Percentiles rank a stretch among this genome's conserved stretches.
Conservation (phyloP, 108 stramenopile species). For the Cyclotella sp. region DNA sequence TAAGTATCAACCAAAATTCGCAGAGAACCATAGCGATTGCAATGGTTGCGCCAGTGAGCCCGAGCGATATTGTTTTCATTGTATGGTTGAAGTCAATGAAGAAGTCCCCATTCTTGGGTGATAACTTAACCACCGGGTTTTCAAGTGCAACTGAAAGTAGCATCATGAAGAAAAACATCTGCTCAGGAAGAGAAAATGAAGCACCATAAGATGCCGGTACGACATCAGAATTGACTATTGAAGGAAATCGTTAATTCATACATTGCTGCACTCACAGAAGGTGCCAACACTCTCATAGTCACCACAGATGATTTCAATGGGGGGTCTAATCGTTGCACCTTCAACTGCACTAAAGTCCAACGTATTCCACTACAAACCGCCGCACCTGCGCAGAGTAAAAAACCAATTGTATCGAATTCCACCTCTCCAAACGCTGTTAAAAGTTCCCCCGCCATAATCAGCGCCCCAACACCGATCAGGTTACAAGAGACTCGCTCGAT, state of each 20-base stretch:
- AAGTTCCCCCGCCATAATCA: slow-evolving; percentile 82
- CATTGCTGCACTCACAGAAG: slow-evolving; percentile 33
- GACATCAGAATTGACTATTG: no score
- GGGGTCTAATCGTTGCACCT: slow-evolving; percentile 81
- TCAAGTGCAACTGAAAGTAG: slow-evolving; percentile 69
- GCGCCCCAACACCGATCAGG: slow-evolving; percentile 67
- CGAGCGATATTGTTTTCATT: slow-evolving; percentile 61
- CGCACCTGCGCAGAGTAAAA: slow-evolving; percentile 73
- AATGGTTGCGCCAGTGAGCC: slow-evolving; percentile 71
- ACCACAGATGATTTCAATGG: slow-evolving; percentile 80
- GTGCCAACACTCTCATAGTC: slow-evolving; percentile 82
- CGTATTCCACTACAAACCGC: slow-evolving; percentile 75
- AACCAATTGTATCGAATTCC: slow-evolving; percentile 67
- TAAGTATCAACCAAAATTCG: slow-evolving; percentile 89
- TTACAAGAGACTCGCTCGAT: slow-evolving; percentile 80
- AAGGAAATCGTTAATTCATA: no score
- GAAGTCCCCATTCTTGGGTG: slow-evolving; percentile 39
- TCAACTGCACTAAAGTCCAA: slow-evolving; percentile 89
- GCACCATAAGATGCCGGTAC: neutral
- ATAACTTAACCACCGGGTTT: slow-evolving; percentile 67
- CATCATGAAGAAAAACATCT: slow-evolving; percentile 81
- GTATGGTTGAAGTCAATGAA: slow-evolving; percentile 38
- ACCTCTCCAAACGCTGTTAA: slow-evolving; percentile 77
- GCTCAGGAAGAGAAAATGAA: neutral
- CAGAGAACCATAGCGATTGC: slow-evolving; percentile 89